Conservation (phyloP, 2,329 filamentous ascomycete genomes). For the Colletotrichum kahawae region DNA sequence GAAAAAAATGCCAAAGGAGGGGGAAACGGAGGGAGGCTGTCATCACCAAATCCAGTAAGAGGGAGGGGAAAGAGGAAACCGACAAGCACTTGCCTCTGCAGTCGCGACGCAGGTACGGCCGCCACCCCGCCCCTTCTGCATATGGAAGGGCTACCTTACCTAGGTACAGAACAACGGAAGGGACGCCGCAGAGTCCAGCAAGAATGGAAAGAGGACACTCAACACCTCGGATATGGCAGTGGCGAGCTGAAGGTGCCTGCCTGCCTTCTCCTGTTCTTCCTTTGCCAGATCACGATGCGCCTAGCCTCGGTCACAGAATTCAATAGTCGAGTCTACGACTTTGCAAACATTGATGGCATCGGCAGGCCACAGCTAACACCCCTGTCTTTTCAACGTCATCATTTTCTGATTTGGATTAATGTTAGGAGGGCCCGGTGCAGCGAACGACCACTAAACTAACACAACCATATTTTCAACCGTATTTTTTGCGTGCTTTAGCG, state of each 20-base stretch:
- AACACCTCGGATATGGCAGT: neutral
- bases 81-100: neutral
- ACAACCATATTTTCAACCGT: neutral
- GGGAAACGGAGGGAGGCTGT: neutral
- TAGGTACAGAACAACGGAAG: neutral
- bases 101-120: neutral
- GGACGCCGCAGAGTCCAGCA: neutral
- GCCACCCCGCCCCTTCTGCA: neutral
- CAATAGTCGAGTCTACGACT: neutral
- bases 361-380: neutral
- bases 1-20: neutral
- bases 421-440: neutral
- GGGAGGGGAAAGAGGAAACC: neutral
- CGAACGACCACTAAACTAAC: neutral
- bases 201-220: neutral
- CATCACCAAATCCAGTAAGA: neutral
- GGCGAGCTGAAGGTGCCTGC: neutral
- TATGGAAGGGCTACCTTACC: neutral
- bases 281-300: neutral
- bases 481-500: neutral
- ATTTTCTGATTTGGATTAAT: neutral
- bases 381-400: neutral
- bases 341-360: neutral
- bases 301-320: neutral
- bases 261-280: neutral